Evolutionary conservation across 306 rosid species (phyloP), one percentile per base, ranked within the genome.

Genomic region (Trichosanthes cucumerina): DNA sequence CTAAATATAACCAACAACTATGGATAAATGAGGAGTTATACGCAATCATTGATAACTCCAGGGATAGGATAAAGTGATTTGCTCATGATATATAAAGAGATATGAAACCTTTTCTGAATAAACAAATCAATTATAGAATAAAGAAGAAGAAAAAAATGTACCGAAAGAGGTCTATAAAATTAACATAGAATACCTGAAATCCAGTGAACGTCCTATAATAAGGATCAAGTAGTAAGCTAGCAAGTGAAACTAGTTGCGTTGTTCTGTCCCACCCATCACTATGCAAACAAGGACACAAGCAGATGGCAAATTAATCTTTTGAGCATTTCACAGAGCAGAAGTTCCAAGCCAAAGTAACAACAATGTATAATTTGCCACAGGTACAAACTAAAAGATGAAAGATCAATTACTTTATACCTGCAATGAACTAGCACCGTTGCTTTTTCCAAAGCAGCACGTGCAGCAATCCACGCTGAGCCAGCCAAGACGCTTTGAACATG

Each of bases 221-320:
- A 38, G 99, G 99, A 86, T 95, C 99, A 82, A 95, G 97, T 81
- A 95, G 80, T 90, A 95, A 87, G 84, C 83, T 88, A 82, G 99
- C 96, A 81, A 95, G 97, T 43, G 99, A 85, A 79, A 95, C 87
- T 82, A 95, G 86, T 86, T 95, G 99, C 81, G 96, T 90, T 78
- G 99, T 92, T 85, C 99, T 90, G 85, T 95, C 99, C 99, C 99
- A 95, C 53, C 99, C 99, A 81, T 92, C 99, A 89, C 99, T 95
- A 79, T 76, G 81, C 53, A 80, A 77, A 85, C 43, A 77, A 63
- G 38, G 46, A 76, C 57, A 80, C 62, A 34, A 46, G 68, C 34
- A 52, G 16, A 52, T 34, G 79, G 0, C 46, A 68, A 71, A 36
- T 36, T 24, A 44, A 71, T 43, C 19, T 44, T 78, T 78, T 44